phyloP scores from a whole-genome alignment of 805 yeast species.

The Metschnikowia koreensis region DNA sequence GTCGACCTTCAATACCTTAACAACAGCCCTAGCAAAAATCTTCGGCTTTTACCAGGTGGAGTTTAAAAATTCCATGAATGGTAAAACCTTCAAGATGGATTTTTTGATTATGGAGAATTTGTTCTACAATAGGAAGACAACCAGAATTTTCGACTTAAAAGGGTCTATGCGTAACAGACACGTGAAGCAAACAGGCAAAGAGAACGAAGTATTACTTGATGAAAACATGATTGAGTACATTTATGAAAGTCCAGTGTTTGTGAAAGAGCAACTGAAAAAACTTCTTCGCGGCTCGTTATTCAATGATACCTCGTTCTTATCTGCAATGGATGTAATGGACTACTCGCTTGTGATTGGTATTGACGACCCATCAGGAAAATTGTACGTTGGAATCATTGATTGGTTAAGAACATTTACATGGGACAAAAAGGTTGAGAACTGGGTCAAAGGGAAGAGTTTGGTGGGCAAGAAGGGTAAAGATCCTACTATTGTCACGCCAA shows the following conservation, averaged over 20 bases:
- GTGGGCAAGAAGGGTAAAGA: slow-evolving; percentile 83
- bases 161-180: slow-evolving; percentile 98
- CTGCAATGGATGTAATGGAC: slow-evolving; percentile 99
- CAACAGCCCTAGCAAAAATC: slow-evolving; percentile 90
- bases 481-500: slow-evolving; percentile 96
- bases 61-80: slow-evolving; percentile 73
- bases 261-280: slow-evolving; percentile 86
- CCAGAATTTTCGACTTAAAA: slow-evolving; percentile 89
- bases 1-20: slow-evolving; percentile 89
- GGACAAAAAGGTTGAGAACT: slow-evolving; percentile 97
- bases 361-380: slow-evolving; percentile 58
- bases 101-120: slow-evolving; percentile 94
- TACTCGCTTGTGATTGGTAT: slow-evolving; percentile 94
- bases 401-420: slow-evolving; percentile 95
- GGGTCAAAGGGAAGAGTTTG: slow-evolving; percentile 95
- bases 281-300: slow-evolving; percentile 83
- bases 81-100: slow-evolving; percentile 80
- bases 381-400: slow-evolving; percentile 92
- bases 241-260: slow-evolving; percentile 93
- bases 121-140: slow-evolving; percentile 77
- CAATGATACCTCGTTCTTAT: slow-evolving; percentile 91
- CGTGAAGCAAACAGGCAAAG: slow-evolving; percentile 93
- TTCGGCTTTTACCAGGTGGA: slow-evolving; percentile 95
- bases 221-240: slow-evolving; percentile 98
- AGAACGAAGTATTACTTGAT: slow-evolving; percentile 89